These are phyloP conservation scores for Ashbya aceris DNA, from an alignment of 1,139 yeast species.

Conservation along the genomic window DNA sequence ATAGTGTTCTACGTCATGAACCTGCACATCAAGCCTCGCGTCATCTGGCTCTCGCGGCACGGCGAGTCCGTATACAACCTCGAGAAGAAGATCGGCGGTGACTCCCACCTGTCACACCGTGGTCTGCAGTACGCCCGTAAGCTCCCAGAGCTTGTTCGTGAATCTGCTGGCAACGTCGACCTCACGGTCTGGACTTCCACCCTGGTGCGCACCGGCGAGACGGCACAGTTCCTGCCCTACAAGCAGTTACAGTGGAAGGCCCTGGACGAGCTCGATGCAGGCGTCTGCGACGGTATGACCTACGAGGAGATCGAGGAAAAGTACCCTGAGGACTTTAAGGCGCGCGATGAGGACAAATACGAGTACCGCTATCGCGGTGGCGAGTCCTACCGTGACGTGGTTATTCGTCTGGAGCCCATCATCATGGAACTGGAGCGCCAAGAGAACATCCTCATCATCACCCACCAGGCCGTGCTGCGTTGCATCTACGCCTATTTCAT, in stretches of 20 bases:
- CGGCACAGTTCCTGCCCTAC: slow-evolving; percentile 76
- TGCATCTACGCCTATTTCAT: slow-evolving; percentile 95
- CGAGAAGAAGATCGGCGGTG: slow-evolving; percentile 95
- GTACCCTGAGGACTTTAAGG: slow-evolving; percentile 91
- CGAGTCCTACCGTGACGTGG: slow-evolving; percentile 92
- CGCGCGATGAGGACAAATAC: slow-evolving; percentile 91
- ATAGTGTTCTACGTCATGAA: slow-evolving; percentile 95
- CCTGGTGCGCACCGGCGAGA: slow-evolving; percentile 82
- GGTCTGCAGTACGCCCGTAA: slow-evolving; percentile 81
- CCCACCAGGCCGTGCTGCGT: slow-evolving; percentile 95
- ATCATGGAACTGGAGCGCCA: slow-evolving; percentile 97
- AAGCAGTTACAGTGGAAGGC: slow-evolving; percentile 93
- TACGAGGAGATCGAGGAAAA: slow-evolving; percentile 75
- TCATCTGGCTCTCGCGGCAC: slow-evolving; percentile 88
- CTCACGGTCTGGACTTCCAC: slow-evolving; percentile 97
- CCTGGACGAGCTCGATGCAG: slow-evolving; percentile 93
- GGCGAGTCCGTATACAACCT: slow-evolving; percentile 91
- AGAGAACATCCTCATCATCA: slow-evolving; percentile 87
- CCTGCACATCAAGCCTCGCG: slow-evolving; percentile 82
- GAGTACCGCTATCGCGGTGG: slow-evolving; percentile 96
- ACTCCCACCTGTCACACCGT: slow-evolving; percentile 75
- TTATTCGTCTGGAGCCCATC: slow-evolving; percentile 86
- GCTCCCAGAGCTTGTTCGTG: slow-evolving; percentile 68
- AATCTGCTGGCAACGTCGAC: slow-evolving; percentile 64
- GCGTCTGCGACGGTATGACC: slow-evolving; percentile 92